phyloP scores from a whole-genome alignment of 2,329 filamentous ascomycete species.

The Sclerotinia spermophila region DNA sequence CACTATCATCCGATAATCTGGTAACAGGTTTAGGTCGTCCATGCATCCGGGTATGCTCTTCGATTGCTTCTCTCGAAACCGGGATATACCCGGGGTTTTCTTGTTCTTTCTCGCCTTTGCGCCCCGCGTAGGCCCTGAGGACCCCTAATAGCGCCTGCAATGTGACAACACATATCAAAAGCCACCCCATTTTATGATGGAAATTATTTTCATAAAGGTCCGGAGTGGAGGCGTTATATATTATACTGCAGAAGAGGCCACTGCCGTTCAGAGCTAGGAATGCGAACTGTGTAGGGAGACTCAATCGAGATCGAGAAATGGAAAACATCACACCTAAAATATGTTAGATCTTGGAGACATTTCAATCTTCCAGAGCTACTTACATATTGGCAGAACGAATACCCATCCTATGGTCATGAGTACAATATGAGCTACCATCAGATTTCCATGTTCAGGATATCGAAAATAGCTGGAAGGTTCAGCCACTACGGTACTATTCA shows the following conservation, averaged over 20 bases:
- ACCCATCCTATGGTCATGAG: slow-evolving; percentile 69
- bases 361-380: slow-evolving; percentile 32
- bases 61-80: slow-evolving; percentile 54
- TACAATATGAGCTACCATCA: slow-evolving; percentile 56
- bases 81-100: slow-evolving; percentile 61
- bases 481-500: slow-evolving; percentile 24
- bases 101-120: slow-evolving; percentile 31
- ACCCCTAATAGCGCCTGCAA: slow-evolving; percentile 62
- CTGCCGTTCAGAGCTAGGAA: slow-evolving; percentile 63
- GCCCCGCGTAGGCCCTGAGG: slow-evolving; percentile 30
- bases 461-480: slow-evolving; percentile 41
- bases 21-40: slow-evolving; percentile 38
- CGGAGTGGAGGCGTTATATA: slow-evolving; percentile 78
- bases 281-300: slow-evolving; percentile 63
- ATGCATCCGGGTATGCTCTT: slow-evolving; percentile 48
- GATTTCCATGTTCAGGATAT: slow-evolving; percentile 39
- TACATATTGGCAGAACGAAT: slow-evolving; percentile 65
- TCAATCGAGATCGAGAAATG: slow-evolving; percentile 71
- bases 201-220: slow-evolving; percentile 83
- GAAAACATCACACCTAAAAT: slow-evolving; percentile 68
- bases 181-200: slow-evolving; percentile 88
- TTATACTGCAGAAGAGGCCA: slow-evolving; percentile 60
- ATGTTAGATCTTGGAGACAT: neutral
- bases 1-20: slow-evolving; percentile 67
- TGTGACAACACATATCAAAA: slow-evolving; percentile 66